These are phyloP conservation scores for Colletotrichum sp. DNA, from an alignment of 2,329 filamentous ascomycete species.

Conservation along the genomic window DNA sequence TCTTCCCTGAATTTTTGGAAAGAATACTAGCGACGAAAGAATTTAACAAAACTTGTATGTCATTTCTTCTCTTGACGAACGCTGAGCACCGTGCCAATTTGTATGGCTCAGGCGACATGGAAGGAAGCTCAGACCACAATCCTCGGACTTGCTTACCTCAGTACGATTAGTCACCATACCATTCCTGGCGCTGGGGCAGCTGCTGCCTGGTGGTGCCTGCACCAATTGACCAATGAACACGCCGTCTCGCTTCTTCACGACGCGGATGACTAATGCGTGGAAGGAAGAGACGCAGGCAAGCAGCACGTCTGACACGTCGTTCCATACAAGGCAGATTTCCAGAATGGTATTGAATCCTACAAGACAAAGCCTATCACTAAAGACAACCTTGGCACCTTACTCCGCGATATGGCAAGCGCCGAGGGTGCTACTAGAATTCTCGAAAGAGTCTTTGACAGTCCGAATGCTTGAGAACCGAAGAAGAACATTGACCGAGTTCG, in stretches of 20 bases:
- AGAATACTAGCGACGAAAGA: neutral
- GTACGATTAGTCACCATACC: neutral
- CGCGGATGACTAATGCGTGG: neutral
- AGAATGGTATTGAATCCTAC: neutral
- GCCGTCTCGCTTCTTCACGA: neutral
- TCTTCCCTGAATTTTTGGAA: neutral
- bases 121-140: neutral
- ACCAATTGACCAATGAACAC: neutral
- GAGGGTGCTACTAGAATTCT: neutral
- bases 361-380: no score
- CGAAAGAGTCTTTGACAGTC: neutral
- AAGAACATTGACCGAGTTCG: neutral
- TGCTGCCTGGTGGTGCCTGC: conserved; percentile 6
- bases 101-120: neutral
- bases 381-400: neutral
- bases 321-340: neutral
- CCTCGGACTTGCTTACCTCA: neutral
- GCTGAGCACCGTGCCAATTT: neutral
- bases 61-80: neutral
- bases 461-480: neutral
- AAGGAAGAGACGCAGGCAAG: neutral
- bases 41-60: neutral
- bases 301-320: neutral
- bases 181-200: neutral
- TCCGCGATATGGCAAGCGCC: neutral